Evolutionary conservation across 2,329 filamentous ascomycete species (phyloP).

Genomic region (Neofusicoccum kwambonambiense): DNA sequence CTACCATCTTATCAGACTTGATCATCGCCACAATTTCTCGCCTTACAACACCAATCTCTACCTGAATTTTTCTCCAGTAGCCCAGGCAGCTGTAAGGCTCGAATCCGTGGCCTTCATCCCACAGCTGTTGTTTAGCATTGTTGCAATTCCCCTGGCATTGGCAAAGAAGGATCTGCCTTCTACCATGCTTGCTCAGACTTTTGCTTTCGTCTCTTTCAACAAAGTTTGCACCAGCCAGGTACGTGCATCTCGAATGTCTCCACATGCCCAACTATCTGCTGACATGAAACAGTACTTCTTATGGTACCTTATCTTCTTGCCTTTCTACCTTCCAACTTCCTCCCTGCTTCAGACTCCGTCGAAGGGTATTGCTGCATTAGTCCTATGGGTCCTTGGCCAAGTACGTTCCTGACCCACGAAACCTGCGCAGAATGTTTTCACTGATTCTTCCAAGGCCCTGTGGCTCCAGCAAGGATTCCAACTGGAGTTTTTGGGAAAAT

Average conservation of each 20-base stretch:
- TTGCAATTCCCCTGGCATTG: conserved; percentile 72
- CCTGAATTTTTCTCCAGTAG: conserved; percentile 65
- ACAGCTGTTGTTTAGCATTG: conserved; percentile 75
- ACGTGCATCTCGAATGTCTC: conserved; percentile 30
- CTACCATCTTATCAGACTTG: conserved; percentile 88
- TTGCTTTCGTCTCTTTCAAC: conserved; percentile 96
- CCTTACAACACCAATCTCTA: conserved; percentile 93
- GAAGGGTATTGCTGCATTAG: conserved; percentile 64
- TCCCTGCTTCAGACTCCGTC: conserved; percentile 62
- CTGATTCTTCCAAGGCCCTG: conserved; percentile 28
- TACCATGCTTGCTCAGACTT: conserved; percentile 91
- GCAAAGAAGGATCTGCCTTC: conserved; percentile 79
- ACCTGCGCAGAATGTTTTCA: neutral
- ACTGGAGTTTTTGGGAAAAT: conserved; percentile 63
- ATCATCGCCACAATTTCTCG: conserved; percentile 98
- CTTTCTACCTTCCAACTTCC: conserved; percentile 82
- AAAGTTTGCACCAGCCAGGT: conserved; percentile 99
- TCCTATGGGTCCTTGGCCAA: conserved; percentile 75
- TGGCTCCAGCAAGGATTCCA: conserved; percentile 54
- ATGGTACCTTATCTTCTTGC: conserved; percentile 94
- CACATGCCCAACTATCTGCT: neutral
- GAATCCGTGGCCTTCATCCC: conserved; percentile 87
- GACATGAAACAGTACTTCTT: conserved; percentile 74
- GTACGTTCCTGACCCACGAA: conserved; percentile 32
- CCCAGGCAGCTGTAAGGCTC: conserved; percentile 48